Evolutionary conservation across 2,329 filamentous ascomycete genomes (phyloP).

Genomic region (Cordyceps fumosorosea): DNA sequence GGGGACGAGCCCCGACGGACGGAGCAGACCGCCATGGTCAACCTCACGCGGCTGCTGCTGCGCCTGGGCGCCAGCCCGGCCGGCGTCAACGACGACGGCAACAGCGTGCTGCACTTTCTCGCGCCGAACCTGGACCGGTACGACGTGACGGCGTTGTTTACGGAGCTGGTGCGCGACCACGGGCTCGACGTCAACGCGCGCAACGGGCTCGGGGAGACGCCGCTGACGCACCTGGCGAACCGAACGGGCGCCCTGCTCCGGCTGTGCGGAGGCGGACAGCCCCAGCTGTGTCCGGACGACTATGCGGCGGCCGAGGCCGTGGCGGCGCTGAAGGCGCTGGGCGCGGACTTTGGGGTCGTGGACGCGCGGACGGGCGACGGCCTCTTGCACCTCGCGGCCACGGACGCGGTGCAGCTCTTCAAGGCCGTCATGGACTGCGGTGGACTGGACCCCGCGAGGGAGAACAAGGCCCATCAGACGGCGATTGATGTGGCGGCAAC

Average conservation of each 20-base stretch:
- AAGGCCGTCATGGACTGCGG: conserved; percentile 18
- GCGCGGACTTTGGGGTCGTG: conserved; percentile 22
- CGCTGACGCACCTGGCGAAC: conserved; percentile 11
- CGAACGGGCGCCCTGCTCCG: not conserved
- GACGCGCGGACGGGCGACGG: conserved; percentile 21
- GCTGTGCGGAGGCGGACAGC: not conserved
- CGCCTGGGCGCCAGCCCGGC: not conserved
- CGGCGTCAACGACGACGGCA: not conserved
- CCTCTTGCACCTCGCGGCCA: conserved; percentile 25
- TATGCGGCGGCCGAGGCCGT: not conserved
- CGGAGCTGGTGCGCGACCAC: conserved; percentile 4
- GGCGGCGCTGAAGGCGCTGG: conserved; percentile 16
- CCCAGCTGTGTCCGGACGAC: not conserved
- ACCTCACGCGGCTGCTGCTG: not conserved
- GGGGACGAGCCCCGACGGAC: not conserved
- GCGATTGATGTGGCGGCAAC: conserved; percentile 29
- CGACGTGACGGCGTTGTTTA: conserved; percentile 8
- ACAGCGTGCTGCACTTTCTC: conserved; percentile 2
- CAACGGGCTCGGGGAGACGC: conserved; percentile 15
- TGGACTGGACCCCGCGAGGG: conserved; percentile 24
- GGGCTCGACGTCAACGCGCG: conserved; percentile 15
- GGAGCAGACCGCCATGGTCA: not conserved
- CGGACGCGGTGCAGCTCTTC: conserved; percentile 17
- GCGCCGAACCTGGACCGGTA: not conserved
- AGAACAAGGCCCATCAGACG: conserved; percentile 24